Evolutionary conservation across 495 filamentous ascomycete species (phyloP).

Genomic region (Cercophora scortea): DNA sequence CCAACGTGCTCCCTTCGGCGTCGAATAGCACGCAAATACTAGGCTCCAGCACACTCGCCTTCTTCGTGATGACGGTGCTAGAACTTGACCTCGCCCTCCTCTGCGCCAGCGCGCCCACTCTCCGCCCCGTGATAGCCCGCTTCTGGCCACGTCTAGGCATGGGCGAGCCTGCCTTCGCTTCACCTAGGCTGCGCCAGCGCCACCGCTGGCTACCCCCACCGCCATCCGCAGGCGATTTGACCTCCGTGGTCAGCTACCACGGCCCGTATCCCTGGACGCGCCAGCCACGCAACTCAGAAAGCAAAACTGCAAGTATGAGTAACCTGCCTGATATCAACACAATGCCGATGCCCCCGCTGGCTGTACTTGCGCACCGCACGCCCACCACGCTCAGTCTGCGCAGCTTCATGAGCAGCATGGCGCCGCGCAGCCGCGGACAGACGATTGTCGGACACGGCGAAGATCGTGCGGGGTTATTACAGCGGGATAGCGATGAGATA

Average conservation of each 20-base stretch:
- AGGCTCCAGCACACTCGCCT: conserved; percentile 10
- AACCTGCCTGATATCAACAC: too few species aligned
- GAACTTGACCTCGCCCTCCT: conserved; percentile 26
- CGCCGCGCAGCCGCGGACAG: conserved; percentile 12
- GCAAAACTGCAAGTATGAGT: conserved; percentile 12
- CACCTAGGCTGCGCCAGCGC: too few species aligned
- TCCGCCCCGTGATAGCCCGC: conserved; percentile 19
- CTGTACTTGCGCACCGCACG: conserved; percentile 12
- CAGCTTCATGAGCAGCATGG: conserved; percentile 22
- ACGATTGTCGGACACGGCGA: background rate
- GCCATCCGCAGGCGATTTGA: conserved; percentile 17
- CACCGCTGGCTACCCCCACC: too few species aligned
- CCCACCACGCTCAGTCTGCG: conserved; percentile 21
- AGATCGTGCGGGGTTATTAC: conserved; percentile 7
- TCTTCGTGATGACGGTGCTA: conserved; percentile 26
- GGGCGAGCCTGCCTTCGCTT: background rate
- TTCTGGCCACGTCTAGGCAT: conserved; percentile 13
- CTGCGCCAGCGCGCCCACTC: conserved; percentile 24
- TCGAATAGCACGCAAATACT: background rate
- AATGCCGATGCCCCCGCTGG: conserved; percentile 5
- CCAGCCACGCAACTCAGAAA: conserved; percentile 10
- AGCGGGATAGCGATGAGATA: background rate
- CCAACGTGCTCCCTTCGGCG: conserved; percentile 2
- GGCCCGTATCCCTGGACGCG: conserved; percentile 17
- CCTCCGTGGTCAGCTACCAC: conserved; percentile 18